A percentile compares a stretch with the other conserved stretches of the same genome.
These are phyloP conservation scores for Monilinia vaccinii-corymbosi DNA, from an alignment of 2,329 filamentous ascomycete genomes.

Conservation along the genomic window DNA sequence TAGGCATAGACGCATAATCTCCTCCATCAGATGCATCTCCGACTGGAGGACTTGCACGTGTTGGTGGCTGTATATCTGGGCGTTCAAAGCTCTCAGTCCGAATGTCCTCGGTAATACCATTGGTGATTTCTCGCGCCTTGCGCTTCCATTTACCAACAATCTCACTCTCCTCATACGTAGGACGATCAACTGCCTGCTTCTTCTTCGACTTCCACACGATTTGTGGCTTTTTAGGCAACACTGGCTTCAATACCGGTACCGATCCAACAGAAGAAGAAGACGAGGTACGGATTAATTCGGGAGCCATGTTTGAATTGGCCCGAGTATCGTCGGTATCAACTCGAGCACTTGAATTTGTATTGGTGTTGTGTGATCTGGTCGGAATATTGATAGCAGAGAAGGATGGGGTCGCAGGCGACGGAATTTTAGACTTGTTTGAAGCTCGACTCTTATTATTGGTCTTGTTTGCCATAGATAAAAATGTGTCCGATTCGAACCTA, in stretches of 20 bases:
- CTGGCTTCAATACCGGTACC: slow-evolving; percentile 8
- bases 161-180: slow-evolving; percentile 19
- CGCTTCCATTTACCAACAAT: slow-evolving; percentile 19
- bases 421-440: slow-evolving; percentile 8
- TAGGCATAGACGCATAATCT: slow-evolving; percentile 17
- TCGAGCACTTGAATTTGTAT: slow-evolving; percentile 7
- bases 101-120: slow-evolving; percentile 9
- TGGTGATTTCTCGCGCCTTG: slow-evolving; percentile 23
- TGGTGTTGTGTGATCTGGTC: slow-evolving; percentile 9
- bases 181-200: slow-evolving; percentile 11
- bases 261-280: slow-evolving; percentile 13
- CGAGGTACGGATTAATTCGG: slow-evolving; percentile 13
- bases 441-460: slow-evolving; percentile 7
- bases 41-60: not conserved
- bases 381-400: slow-evolving; percentile 13
- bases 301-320: slow-evolving; percentile 10
- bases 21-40: slow-evolving; percentile 22
- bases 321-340: not conserved
- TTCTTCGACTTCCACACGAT: slow-evolving; percentile 19
- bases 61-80: slow-evolving; percentile 6
- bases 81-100: slow-evolving; percentile 25
- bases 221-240: slow-evolving; percentile 1
- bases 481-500: slow-evolving; percentile 24
- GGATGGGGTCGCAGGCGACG: slow-evolving; percentile 14
- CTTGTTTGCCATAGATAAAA: slow-evolving; percentile 17